Conservation (phyloP, 2,329 filamentous ascomycete genomes). For the Saccharata proteae region DNA sequence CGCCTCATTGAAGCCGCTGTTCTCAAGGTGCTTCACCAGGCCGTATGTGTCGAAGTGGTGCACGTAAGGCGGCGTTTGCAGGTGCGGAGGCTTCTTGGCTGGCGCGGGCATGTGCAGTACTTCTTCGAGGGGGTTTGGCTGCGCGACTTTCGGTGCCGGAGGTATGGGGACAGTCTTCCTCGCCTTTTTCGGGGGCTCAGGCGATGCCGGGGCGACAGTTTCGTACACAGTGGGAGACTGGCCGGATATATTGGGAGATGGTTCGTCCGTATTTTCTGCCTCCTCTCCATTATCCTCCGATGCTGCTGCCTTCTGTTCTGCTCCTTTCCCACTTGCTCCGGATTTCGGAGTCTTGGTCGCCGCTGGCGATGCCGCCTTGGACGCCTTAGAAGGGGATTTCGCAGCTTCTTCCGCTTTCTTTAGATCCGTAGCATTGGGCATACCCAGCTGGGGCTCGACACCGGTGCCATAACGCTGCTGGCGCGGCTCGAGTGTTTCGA, state of each 20-base stretch:
- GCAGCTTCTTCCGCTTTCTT: too few relatives aligned
- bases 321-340: too few relatives aligned
- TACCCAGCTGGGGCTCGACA: too few relatives aligned
- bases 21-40: slow-evolving; percentile 67
- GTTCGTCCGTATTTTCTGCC: slow-evolving; percentile 2
- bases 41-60: slow-evolving; percentile 96
- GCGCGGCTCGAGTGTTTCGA: neutral
- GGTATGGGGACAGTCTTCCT: neutral
- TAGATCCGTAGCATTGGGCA: too few relatives aligned
- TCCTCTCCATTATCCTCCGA: neutral
- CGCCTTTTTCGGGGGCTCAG: slow-evolving; percentile 1
- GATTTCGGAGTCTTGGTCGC: too few relatives aligned
- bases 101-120: slow-evolving; percentile 30
- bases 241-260: neutral
- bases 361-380: too few relatives aligned
- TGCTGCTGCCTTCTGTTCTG: slow-evolving; percentile 4
- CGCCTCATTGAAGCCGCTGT: slow-evolving; percentile 55
- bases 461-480: neutral
- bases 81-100: slow-evolving; percentile 48
- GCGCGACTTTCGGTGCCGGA: slow-evolving; percentile 3
- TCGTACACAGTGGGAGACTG: slow-evolving; percentile 5
- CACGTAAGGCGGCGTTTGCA: slow-evolving; percentile 65
- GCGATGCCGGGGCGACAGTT: slow-evolving; percentile 1
- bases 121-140: slow-evolving; percentile 26
- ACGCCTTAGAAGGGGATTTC: too few relatives aligned